Percentiles rank a stretch among this genome's conserved stretches.
phyloP scores from a whole-genome alignment of 192 early-diverging fungal genomes.

The Mortierella antarctica region DNA sequence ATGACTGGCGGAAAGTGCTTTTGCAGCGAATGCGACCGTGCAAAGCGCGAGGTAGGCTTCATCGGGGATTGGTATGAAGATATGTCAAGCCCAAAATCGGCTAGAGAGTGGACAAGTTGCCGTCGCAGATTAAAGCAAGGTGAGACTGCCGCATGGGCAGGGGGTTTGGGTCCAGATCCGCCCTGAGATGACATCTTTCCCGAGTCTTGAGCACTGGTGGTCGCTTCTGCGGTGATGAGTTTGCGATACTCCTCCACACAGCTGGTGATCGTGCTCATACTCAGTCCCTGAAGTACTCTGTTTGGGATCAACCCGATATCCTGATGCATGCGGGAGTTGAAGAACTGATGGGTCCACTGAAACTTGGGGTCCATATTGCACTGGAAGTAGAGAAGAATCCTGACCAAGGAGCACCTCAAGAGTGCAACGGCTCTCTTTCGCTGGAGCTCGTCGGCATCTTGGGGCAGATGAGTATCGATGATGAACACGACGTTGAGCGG shows the following conservation, averaged over 20 bases:
- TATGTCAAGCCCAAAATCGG: conserved; percentile 44
- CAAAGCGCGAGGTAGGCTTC: conserved; percentile 12
- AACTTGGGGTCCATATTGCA: conserved; percentile 32
- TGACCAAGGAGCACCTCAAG: conserved; percentile 15
- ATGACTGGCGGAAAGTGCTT: conserved; percentile 41
- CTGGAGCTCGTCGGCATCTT: background rate
- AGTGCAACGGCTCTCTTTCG: background rate
- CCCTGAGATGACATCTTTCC: conserved; percentile 3
- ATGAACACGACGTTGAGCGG: conserved; percentile 46
- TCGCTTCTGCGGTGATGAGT: conserved; percentile 7
- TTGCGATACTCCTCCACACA: conserved; percentile 31
- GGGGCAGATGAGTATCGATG: conserved; percentile 33
- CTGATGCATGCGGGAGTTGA: conserved; percentile 23
- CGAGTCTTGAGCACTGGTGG: background rate
- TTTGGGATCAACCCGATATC: conserved; percentile 20
- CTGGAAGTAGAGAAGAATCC: conserved; percentile 44
- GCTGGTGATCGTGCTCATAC: background rate
- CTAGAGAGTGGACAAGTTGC: conserved; percentile 33
- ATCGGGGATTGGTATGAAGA: conserved; percentile 45
- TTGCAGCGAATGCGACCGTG: conserved; percentile 34
- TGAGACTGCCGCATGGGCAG: background rate
- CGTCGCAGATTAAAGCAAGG: conserved; percentile 29
- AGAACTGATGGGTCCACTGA: conserved; percentile 45
- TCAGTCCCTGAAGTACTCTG: conserved; percentile 16
- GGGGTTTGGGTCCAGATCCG: background rate